These are phyloP conservation scores for Cucumis melo DNA, from an alignment of 306 rosid species.

Conservation along the genomic window DNA sequence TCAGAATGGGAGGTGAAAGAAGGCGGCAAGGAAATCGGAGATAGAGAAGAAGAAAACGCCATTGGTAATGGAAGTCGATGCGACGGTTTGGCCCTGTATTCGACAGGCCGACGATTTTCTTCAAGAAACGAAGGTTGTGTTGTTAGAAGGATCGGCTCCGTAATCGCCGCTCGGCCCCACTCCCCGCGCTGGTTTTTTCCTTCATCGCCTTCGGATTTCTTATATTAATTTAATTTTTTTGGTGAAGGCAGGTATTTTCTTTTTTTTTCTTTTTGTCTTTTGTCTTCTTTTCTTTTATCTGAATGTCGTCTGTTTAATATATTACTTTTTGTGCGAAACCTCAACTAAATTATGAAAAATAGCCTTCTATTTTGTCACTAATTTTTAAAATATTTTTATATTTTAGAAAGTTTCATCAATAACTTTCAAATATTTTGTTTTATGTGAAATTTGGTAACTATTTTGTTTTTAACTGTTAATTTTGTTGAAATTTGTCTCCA, in stretches of 20 bases:
- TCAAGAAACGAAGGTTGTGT: background rate
- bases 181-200: background rate
- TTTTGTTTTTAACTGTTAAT: no score
- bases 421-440: no score
- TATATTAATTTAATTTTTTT: background rate
- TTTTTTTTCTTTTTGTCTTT: no score
- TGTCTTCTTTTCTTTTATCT: no score
- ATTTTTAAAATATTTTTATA: no score
- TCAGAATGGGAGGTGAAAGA: background rate
- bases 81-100: background rate
- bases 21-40: background rate
- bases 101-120: background rate
- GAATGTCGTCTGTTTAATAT: no score
- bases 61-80: background rate
- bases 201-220: background rate
- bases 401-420: no score
- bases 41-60: background rate
- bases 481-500: no score
- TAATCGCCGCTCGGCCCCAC: background rate
- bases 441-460: no score
- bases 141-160: background rate
- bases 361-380: no score
- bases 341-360: no score
- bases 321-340: no score
- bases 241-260: background rate